Conservation (phyloP, 2,329 filamentous ascomycete species). For the Thielaviopsis ethacetica region DNA sequence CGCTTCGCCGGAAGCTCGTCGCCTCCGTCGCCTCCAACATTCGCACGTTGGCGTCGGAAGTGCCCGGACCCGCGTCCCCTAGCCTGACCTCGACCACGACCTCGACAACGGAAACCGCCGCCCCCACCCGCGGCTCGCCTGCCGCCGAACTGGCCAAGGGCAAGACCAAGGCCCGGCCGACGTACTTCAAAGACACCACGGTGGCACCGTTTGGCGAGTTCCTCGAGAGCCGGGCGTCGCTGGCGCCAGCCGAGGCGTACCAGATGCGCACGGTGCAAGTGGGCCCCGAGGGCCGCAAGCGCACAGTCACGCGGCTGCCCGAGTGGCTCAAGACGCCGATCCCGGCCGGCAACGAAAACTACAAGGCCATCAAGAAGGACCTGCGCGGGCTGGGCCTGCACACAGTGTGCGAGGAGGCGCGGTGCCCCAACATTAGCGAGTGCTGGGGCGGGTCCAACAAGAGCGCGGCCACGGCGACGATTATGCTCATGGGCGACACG, state of each 20-base stretch:
- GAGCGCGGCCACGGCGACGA: constrained; percentile 83
- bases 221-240: constrained; percentile 25
- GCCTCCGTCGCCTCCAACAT: constrained; percentile 18
- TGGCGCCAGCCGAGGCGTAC: constrained; percentile 39
- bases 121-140: constrained; percentile 5
- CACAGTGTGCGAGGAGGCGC: constrained; percentile 94
- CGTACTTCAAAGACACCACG: constrained; percentile 43
- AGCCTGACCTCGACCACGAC: constrained; percentile 11
- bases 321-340: constrained; percentile 95
- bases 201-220: constrained; percentile 45
- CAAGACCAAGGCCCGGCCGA: constrained; percentile 23
- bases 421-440: constrained; percentile 93
- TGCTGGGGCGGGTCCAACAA: constrained; percentile 92
- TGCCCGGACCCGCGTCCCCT: constrained; percentile 19
- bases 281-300: constrained; percentile 44
- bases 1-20: constrained; percentile 26
- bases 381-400: constrained; percentile 77
- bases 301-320: constrained; percentile 59
- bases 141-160: constrained; percentile 17
- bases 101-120: constrained; percentile 13
- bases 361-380: constrained; percentile 89
- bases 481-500: constrained; percentile 99
- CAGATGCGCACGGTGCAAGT: constrained; percentile 46
- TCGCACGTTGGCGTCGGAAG: constrained; percentile 32
- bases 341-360: constrained; percentile 63